Conservation (phyloP, 129 eudicot species). For the Lactuca saligna region DNA sequence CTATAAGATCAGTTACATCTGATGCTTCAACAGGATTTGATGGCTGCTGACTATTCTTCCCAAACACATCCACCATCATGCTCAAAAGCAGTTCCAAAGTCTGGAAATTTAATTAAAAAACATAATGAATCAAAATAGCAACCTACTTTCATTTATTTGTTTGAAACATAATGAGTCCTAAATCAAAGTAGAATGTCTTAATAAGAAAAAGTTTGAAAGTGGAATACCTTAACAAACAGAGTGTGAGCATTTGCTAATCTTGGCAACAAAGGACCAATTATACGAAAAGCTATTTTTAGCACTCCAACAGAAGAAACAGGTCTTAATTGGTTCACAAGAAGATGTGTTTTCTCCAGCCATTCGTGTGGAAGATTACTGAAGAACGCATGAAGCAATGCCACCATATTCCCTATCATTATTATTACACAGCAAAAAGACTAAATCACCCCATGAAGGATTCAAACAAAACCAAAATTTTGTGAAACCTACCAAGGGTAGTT, state of each 20-base stretch:
- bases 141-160: not conserved
- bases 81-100: conserved; percentile 57
- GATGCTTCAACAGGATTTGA: conserved; percentile 58
- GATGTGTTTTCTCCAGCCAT: conserved; percentile 79
- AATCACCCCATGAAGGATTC: not conserved
- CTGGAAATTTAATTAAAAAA: conserved; percentile 37
- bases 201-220: not conserved
- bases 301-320: conserved; percentile 73
- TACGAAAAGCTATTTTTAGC: conserved; percentile 75
- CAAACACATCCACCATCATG: conserved; percentile 79
- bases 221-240: conserved; percentile 67
- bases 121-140: not conserved
- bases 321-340: conserved; percentile 61
- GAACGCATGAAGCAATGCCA: conserved; percentile 69
- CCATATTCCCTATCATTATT: conserved; percentile 59
- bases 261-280: conserved; percentile 82
- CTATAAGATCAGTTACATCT: conserved; percentile 71
- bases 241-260: conserved; percentile 78
- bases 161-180: no score
- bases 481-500: conserved; percentile 63
- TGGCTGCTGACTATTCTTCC: conserved; percentile 55
- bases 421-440: not conserved
- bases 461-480: not conserved
- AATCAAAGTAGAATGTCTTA: not conserved
- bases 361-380: conserved; percentile 82